phyloP scores from a whole-genome alignment of 2,329 filamentous ascomycete species.

The Venturiaceae sp. region DNA sequence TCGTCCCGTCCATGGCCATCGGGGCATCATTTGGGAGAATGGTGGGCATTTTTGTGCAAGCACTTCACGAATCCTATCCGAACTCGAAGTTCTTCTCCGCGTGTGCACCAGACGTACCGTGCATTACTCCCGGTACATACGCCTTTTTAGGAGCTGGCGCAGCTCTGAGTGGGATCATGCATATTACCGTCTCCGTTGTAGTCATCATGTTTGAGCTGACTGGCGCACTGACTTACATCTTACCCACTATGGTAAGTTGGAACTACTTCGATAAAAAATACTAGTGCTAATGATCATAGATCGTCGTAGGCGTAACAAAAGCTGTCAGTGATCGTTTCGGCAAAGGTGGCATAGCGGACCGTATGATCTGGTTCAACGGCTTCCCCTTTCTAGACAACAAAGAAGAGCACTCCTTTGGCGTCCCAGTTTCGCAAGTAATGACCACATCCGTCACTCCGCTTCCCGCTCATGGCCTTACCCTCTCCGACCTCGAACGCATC shows the following conservation, averaged over 20 bases:
- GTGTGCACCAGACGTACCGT: conserved; percentile 84
- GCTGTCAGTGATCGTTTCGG: conserved; percentile 82
- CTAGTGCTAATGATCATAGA: conserved; percentile 32
- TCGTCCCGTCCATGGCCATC: conserved; percentile 96
- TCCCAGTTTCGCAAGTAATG: conserved; percentile 88
- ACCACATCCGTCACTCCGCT: conserved; percentile 65
- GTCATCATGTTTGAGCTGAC: conserved; percentile 99
- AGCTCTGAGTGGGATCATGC: conserved; percentile 92
- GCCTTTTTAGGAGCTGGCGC: conserved; percentile 90
- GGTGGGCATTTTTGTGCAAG: conserved; percentile 89
- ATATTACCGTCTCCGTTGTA: conserved; percentile 90
- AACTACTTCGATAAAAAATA: neutral
- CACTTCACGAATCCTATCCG: conserved; percentile 76
- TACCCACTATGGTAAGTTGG: conserved; percentile 72
- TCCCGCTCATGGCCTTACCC: conserved; percentile 61
- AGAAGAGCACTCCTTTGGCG: conserved; percentile 92
- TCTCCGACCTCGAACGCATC: conserved; percentile 68
- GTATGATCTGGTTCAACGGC: conserved; percentile 98
- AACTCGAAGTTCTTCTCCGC: conserved; percentile 75
- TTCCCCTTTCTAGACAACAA: conserved; percentile 97
- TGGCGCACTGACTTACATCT: conserved; percentile 87
- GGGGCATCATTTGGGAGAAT: conserved; percentile 90
- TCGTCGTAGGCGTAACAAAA: conserved; percentile 95
- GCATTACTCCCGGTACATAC: conserved; percentile 95
- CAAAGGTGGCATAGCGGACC: conserved; percentile 94